Evolutionary conservation across 768 basidiomycete species (phyloP).

Genomic region (Termitomyces sp.): DNA sequence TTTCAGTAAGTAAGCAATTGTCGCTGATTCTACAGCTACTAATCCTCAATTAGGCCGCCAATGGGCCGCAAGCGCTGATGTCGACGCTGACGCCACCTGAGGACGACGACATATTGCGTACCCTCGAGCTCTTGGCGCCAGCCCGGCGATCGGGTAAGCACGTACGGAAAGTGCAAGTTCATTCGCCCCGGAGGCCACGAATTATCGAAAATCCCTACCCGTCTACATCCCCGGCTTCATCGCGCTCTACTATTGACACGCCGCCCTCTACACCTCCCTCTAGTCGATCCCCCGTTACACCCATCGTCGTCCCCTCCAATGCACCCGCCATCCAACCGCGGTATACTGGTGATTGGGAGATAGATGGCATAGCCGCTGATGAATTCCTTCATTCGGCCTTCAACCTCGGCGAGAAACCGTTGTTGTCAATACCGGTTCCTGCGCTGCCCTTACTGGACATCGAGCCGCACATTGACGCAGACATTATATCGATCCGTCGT

Average conservation of each 20-base stretch:
- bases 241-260: not conserved
- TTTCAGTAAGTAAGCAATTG: not conserved
- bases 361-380: slow-evolving; percentile 5
- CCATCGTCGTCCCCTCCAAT: not conserved
- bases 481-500: not conserved
- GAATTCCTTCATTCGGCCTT: not conserved
- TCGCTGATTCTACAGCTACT: not conserved
- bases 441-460: not conserved
- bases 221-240: not conserved
- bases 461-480: not conserved
- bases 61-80: not conserved
- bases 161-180: not conserved
- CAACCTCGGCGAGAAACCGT: not conserved
- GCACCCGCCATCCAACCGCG: not conserved
- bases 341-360: slow-evolving; percentile 13
- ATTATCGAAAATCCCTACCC: not conserved
- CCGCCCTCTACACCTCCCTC: not conserved
- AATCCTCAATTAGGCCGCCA: not conserved
- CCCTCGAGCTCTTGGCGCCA: not conserved
- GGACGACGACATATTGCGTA: not conserved
- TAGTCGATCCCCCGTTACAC: not conserved
- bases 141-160: not conserved
- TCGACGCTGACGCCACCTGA: not conserved
- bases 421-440: not conserved
- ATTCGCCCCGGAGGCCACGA: not conserved